A percentile compares a stretch with the other conserved stretches of the same genome.
phyloP scores from a whole-genome alignment of 1,284 basidiomycete genomes.

The Trametes hirsuta region DNA sequence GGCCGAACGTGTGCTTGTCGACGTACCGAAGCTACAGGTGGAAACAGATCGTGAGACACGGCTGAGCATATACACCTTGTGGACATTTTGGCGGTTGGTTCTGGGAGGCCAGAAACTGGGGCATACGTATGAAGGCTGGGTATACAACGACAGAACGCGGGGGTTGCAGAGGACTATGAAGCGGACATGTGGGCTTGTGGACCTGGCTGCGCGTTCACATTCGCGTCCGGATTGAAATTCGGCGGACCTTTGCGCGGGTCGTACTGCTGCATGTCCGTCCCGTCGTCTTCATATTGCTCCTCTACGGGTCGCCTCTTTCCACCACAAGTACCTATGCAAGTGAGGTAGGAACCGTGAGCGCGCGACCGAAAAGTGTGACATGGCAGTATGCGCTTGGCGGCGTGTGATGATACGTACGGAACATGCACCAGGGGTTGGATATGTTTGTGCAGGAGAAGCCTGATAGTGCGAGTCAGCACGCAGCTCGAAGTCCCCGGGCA shows the following conservation, averaged over 20 bases:
- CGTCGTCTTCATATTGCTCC: neutral
- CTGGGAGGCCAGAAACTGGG: too few relatives aligned
- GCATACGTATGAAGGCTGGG: too few relatives aligned
- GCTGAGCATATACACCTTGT: too few relatives aligned
- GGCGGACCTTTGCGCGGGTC: neutral
- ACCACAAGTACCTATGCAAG: neutral
- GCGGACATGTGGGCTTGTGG: neutral
- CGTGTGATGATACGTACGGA: neutral
- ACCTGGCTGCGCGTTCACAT: neutral
- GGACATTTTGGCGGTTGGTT: too few relatives aligned
- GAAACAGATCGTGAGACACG: too few relatives aligned
- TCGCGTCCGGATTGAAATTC: neutral
- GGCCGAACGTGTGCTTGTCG: too few relatives aligned
- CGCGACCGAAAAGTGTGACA: neutral
- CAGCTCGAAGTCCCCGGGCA: neutral
- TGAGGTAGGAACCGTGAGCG: neutral
- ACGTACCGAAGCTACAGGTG: too few relatives aligned
- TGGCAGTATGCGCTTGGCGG: neutral
- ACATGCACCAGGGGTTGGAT: neutral
- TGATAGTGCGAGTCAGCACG: neutral
- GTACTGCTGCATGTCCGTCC: neutral
- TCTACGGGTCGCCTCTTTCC: neutral
- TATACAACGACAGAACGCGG: too few relatives aligned
- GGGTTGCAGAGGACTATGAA: neutral
- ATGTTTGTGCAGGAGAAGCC: neutral